phyloP scores from a whole-genome alignment of 345 rosid genomes.

The Ailanthus altissimus region DNA sequence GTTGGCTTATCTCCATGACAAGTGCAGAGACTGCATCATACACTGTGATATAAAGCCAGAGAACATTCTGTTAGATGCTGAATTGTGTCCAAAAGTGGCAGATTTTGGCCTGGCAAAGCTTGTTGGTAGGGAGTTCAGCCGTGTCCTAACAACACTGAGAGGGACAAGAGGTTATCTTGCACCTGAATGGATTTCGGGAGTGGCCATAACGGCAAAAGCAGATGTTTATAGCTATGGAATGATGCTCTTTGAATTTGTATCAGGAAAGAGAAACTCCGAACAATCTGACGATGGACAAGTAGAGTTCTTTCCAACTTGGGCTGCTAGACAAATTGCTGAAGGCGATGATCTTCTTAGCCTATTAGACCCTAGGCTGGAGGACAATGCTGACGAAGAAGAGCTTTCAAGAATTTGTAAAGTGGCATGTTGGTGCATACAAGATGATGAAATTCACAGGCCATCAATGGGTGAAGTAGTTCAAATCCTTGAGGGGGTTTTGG shows the following conservation, averaged over 20 bases:
- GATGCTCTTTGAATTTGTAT: conserved; percentile 80
- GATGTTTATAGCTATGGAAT: conserved; percentile 92
- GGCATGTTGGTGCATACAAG: conserved; percentile 91
- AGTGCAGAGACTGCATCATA: conserved; percentile 83
- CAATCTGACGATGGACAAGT: conserved; percentile 47
- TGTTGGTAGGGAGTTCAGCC: conserved; percentile 75
- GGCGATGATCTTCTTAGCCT: conserved; percentile 52
- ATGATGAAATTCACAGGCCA: conserved; percentile 70
- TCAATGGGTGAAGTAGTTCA: conserved; percentile 86
- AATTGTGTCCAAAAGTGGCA: conserved; percentile 74
- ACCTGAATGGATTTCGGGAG: conserved; percentile 90
- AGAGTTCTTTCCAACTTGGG: conserved; percentile 64
- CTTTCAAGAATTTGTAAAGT: conserved; percentile 56
- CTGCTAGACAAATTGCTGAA: conserved; percentile 44
- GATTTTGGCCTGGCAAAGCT: conserved; percentile 91
- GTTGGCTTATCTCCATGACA: conserved; percentile 71
- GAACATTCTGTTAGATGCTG: conserved; percentile 71
- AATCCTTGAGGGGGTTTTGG: conserved; percentile 71
- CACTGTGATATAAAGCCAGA: conserved; percentile 92
- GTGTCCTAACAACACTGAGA: conserved; percentile 80
- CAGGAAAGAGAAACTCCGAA: conserved; percentile 76
- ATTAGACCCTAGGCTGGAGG: conserved; percentile 53
- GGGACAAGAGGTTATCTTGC: conserved; percentile 94
- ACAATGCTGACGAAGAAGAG: conserved; percentile 58
- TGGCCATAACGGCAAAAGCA: conserved; percentile 75